phyloP scores from a whole-genome alignment of 345 rosid genomes.

The Lumnitzera littorea region DNA sequence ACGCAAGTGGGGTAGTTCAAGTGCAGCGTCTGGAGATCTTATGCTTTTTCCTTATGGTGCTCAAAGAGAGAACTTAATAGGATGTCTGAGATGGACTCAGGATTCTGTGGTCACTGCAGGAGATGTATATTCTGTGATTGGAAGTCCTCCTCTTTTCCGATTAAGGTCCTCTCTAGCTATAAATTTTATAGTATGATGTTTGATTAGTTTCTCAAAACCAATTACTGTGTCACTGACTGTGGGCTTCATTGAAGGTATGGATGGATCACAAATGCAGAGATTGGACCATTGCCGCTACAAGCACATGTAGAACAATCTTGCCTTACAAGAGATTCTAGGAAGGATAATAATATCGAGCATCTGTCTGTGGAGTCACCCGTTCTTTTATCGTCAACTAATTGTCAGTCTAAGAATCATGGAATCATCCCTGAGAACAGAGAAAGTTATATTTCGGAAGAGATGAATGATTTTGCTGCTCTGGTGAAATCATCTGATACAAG shows the following conservation, averaged over 20 bases:
- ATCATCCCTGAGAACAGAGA: conserved; percentile 22
- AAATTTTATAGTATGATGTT: conserved; percentile 5
- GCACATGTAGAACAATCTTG: conserved; percentile 22
- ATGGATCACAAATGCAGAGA: conserved; percentile 54
- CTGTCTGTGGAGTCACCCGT: conserved; percentile 26
- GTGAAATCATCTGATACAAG: conserved; percentile 23
- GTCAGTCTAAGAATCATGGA: conserved; percentile 25
- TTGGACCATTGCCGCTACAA: conserved; percentile 32
- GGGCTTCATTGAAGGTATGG: conserved; percentile 70
- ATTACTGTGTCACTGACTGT: conserved; percentile 2
- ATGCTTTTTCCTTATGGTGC: conserved; percentile 71
- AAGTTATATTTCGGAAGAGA: conserved; percentile 18
- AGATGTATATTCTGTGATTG: conserved; percentile 62
- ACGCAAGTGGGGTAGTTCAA: conserved; percentile 94
- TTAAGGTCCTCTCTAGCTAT: conserved; percentile 52
- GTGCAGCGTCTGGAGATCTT: conserved; percentile 72
- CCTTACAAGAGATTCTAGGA: conserved; percentile 22
- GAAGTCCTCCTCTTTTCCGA: conserved; percentile 79
- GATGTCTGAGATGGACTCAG: conserved; percentile 70
- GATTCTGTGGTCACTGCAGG: conserved; percentile 65
- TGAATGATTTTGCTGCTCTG: conserved; percentile 9
- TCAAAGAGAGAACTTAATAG: conserved; percentile 51
- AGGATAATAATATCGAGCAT: neutral
- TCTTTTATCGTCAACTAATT: conserved; percentile 24
- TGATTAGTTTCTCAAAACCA: conserved; percentile 8